Percentiles rank a stretch among this genome's conserved stretches.
Conservation (phyloP, 129 eudicot genomes). For the Arctium minus region DNA sequence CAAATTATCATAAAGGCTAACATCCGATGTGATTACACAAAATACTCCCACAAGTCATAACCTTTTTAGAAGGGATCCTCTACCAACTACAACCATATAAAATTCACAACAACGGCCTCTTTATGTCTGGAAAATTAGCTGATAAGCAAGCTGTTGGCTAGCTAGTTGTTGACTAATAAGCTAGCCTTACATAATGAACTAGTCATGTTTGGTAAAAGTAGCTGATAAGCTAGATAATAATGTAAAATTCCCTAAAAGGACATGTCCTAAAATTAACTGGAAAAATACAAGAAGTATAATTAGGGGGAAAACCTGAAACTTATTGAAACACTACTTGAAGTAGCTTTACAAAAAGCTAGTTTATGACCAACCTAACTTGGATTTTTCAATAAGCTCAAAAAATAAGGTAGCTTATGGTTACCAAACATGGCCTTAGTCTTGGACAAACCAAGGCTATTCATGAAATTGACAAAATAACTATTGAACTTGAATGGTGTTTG, state of each 20-base stretch:
- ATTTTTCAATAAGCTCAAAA: background rate
- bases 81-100: background rate
- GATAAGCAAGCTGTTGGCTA: background rate
- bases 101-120: background rate
- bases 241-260: background rate
- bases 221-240: background rate
- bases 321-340: background rate
- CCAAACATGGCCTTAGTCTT: background rate
- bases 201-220: background rate
- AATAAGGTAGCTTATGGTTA: background rate
- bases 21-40: background rate
- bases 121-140: background rate
- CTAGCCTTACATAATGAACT: background rate
- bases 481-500: background rate
- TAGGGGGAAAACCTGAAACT: background rate
- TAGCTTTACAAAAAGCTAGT: background rate
- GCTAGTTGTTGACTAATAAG: background rate
- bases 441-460: background rate
- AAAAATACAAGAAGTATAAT: background rate
- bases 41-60: background rate
- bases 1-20: background rate
- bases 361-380: background rate
- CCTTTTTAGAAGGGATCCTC: background rate
- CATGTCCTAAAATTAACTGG: background rate
- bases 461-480: background rate